phyloP scores from a whole-genome alignment of 1,284 basidiomycete genomes.

The Xerocomus minutiporus region DNA sequence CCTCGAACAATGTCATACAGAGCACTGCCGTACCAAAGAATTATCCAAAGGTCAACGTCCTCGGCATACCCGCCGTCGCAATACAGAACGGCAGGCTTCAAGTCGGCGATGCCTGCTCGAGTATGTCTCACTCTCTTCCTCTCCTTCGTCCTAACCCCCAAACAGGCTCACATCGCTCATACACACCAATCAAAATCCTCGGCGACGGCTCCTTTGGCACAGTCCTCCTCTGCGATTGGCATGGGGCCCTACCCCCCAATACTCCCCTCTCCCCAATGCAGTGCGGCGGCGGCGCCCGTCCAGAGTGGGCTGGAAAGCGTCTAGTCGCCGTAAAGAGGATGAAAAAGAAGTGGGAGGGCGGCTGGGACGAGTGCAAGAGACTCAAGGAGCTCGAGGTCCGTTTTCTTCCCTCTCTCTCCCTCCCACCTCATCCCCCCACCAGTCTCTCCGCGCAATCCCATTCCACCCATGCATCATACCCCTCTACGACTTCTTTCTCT shows the following conservation, averaged over 20 bases:
- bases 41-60: slow-evolving; percentile 51
- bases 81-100: slow-evolving; percentile 61
- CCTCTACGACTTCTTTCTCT: slow-evolving; percentile 97
- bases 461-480: slow-evolving; percentile 98
- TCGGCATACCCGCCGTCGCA: slow-evolving; percentile 68
- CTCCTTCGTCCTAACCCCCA: slow-evolving; percentile 3
- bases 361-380: slow-evolving; percentile 94
- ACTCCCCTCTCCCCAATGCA: slow-evolving; percentile 89
- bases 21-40: slow-evolving; percentile 13
- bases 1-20: slow-evolving; percentile 50
- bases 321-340: slow-evolving; percentile 98
- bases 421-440: slow-evolving; percentile 14
- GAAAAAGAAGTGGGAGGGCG: slow-evolving; percentile 96
- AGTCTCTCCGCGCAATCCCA: slow-evolving; percentile 93
- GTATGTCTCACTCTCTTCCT: slow-evolving; percentile 40
- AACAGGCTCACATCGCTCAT: slow-evolving; percentile 54
- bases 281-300: slow-evolving; percentile 80
- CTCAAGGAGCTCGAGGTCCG: slow-evolving; percentile 94
- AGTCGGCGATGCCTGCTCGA: slow-evolving; percentile 65
- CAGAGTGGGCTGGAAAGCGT: slow-evolving; percentile 92
- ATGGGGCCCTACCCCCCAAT: slow-evolving; percentile 87
- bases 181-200: slow-evolving; percentile 79
- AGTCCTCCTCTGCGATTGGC: slow-evolving; percentile 99
- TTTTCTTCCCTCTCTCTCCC: slow-evolving; percentile 14
- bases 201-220: slow-evolving; percentile 98